phyloP scores from a whole-genome alignment of 768 basidiomycete genomes.

The Phlegmacium glaucopus region DNA sequence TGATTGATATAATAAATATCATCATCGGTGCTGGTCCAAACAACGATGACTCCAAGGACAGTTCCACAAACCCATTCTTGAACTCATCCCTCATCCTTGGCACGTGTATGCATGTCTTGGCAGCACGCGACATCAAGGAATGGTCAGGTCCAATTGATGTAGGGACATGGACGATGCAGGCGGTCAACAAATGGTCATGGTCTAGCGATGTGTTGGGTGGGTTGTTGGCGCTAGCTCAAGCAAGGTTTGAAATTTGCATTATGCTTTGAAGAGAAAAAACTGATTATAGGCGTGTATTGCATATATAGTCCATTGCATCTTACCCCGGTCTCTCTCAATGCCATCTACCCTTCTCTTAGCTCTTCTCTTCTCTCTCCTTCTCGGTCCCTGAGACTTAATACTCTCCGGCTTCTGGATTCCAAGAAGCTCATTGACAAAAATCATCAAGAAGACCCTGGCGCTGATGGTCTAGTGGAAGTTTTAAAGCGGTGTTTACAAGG shows the following conservation, averaged over 20 bases:
- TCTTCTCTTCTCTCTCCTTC: conserved; percentile 70
- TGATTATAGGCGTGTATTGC: not conserved
- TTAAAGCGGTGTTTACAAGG: conserved; percentile 69
- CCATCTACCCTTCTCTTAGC: conserved; percentile 51
- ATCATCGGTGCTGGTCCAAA: conserved; percentile 14
- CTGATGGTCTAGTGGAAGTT: conserved; percentile 34
- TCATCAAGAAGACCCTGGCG: conserved; percentile 28
- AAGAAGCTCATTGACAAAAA: conserved; percentile 38
- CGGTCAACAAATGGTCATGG: conserved; percentile 53
- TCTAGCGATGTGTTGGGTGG: conserved; percentile 54
- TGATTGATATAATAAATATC: conserved; percentile 43
- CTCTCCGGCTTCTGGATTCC: conserved; percentile 62
- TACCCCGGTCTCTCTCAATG: conserved; percentile 35
- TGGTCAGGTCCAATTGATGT: conserved; percentile 51
- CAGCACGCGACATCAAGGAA: conserved; percentile 36
- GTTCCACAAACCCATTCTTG: conserved; percentile 10
- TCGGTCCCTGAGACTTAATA: conserved; percentile 55
- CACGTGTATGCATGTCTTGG: conserved; percentile 54
- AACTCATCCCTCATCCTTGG: conserved; percentile 56
- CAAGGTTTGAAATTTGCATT: conserved; percentile 36
- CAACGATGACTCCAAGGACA: conserved; percentile 1
- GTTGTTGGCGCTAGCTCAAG: conserved; percentile 43
- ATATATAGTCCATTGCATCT: conserved; percentile 19
- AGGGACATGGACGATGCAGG: conserved; percentile 41
- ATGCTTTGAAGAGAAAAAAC: not conserved